Evolutionary conservation across 2,329 filamentous ascomycete genomes (phyloP), one percentile per base, ranked within the genome.

Genomic region (Nemania abortiva): DNA sequence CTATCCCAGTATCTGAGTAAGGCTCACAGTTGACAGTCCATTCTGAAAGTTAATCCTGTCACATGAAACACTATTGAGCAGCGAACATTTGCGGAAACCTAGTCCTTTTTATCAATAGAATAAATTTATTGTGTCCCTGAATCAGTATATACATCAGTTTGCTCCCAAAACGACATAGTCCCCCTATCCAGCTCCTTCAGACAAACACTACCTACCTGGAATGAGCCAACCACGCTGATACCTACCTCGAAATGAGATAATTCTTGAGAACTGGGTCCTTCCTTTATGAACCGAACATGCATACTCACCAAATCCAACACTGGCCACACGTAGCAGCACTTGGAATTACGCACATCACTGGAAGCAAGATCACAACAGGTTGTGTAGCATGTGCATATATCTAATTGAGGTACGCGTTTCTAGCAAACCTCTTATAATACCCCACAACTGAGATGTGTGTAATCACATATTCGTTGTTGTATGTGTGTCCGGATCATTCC

Each of bases 391-490:
- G 72, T 74, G 73, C 73, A 69, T 59, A 69, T 69, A 65, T 71
- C 71, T 72, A 70, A 72, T 72, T 73, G 72, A 72, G 72, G 73
- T 71, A 76, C 63, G 73, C 68, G 70, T 66, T 68, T 70, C 63
- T 75, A 74, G 73, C 71, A 73, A 74, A 75, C 72, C 72, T 73
- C 72, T 65, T 68, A 57, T 72, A 29, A 68, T 73, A 70, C 73
- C 72, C 72, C 66, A 68, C 69, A 67, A 72, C 69, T 70, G 74
- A 75, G 73, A 75, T 70, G 66, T 55, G 66, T 59, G 20, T 53
- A 52, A 53, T 57, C 69, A 60, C 63, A 34, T 37, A 18, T 20
- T 27, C 18, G 56, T 58, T 71, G 63, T 64, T 70, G 70, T 68
- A 68, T 72, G 61, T 70, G 66, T 70, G 63, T 73, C 68, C 59